Conservation (phyloP, 768 basidiomycete genomes). For the Leucosporidium scottii region DNA sequence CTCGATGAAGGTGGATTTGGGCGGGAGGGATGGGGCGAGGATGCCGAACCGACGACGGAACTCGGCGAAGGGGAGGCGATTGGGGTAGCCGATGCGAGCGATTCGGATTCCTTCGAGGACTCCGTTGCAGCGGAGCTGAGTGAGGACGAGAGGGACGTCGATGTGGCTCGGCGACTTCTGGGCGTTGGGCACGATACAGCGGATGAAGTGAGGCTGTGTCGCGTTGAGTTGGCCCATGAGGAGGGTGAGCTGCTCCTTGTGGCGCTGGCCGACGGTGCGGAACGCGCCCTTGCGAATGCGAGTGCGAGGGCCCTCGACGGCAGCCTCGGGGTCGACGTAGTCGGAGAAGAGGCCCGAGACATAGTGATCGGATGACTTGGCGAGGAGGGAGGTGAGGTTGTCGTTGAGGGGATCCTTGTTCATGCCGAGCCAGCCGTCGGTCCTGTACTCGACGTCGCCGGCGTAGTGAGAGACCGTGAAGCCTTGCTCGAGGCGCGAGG, state of each 20-base stretch:
- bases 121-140: slow-evolving; percentile 96
- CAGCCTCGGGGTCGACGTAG: slow-evolving; percentile 50
- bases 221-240: slow-evolving; percentile 84
- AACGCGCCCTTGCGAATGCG: slow-evolving; percentile 94
- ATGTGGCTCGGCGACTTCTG: slow-evolving; percentile 84
- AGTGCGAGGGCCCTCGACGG: slow-evolving; percentile 44
- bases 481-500: slow-evolving; percentile 81
- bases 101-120: slow-evolving; percentile 98
- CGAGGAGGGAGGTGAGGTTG: slow-evolving; percentile 81
- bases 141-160: slow-evolving; percentile 88
- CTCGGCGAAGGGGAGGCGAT: slow-evolving; percentile 91
- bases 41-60: slow-evolving; percentile 96
- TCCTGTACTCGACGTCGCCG: slow-evolving; percentile 90
- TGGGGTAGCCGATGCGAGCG: slow-evolving; percentile 92
- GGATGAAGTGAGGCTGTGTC: slow-evolving; percentile 95
- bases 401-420: slow-evolving; percentile 99
- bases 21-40: slow-evolving; percentile 69
- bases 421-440: slow-evolving; percentile 96
- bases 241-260: slow-evolving; percentile 87
- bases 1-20: slow-evolving; percentile 95
- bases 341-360: slow-evolving; percentile 79
- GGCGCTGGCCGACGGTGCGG: slow-evolving; percentile 87
- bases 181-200: slow-evolving; percentile 93
- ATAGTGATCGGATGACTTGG: slow-evolving; percentile 71
- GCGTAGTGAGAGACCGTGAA: slow-evolving; percentile 96